phyloP scores from a whole-genome alignment of 2,329 filamentous ascomycete genomes.

The Nemania serpens region DNA sequence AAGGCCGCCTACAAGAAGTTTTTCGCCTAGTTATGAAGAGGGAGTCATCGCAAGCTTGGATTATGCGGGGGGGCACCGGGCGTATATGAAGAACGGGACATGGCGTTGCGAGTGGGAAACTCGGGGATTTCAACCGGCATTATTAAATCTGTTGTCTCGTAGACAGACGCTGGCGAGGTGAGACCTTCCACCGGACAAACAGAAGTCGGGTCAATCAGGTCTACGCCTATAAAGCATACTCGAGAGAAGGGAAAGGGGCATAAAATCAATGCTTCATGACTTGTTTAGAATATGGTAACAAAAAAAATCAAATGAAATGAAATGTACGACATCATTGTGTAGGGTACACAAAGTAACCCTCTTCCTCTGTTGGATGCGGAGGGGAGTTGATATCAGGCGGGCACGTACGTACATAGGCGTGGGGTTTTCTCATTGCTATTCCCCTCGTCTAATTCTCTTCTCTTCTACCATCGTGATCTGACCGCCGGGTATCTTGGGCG shows the following conservation, averaged over 20 bases:
- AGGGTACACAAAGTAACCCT: not conserved
- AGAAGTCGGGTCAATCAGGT: not conserved
- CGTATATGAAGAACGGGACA: not conserved
- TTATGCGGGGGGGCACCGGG: not conserved
- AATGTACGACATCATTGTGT: not conserved
- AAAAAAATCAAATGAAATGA: not conserved
- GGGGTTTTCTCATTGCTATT: not conserved
- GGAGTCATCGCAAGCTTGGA: not conserved
- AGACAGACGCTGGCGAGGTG: not conserved
- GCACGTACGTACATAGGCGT: too few relatives aligned
- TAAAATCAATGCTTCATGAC: not conserved
- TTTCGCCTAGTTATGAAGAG: slow-evolving; percentile 60
- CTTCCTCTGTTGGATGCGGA: not conserved
- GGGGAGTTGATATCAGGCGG: not conserved
- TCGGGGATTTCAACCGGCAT: not conserved
- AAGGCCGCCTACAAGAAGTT: slow-evolving; percentile 93
- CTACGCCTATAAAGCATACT: not conserved
- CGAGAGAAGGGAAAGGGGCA: not conserved
- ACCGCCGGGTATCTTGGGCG: not conserved
- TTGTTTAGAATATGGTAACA: not conserved
- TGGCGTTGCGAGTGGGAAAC: slow-evolving; percentile 5
- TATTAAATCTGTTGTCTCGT: not conserved
- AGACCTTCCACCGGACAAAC: not conserved
- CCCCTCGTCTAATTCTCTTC: not conserved
- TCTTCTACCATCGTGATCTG: not conserved